Evolutionary conservation across 108 stramenopile genomes (phyloP).

Genomic region (Stephanodiscus minutulus): DNA sequence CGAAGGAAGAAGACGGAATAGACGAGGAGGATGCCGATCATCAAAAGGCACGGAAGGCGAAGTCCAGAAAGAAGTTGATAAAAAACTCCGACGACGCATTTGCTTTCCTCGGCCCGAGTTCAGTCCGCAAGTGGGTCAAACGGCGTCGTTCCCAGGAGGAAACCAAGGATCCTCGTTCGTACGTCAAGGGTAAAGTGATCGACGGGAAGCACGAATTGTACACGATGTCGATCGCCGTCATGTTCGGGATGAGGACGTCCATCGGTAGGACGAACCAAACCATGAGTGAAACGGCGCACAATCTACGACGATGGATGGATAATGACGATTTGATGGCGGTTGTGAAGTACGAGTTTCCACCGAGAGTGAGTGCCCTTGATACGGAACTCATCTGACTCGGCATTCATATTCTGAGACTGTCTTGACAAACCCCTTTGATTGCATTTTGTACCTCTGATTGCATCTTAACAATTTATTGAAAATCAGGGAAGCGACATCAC

Average conservation of each 20-base stretch:
- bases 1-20: slow-evolving; percentile 45
- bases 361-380: slow-evolving; percentile 52
- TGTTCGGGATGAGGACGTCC: slow-evolving; percentile 93
- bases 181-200: slow-evolving; percentile 92
- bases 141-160: slow-evolving; percentile 10
- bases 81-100: slow-evolving; percentile 21
- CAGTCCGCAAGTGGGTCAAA: slow-evolving; percentile 34
- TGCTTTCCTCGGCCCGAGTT: slow-evolving; percentile 37
- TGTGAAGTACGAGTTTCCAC: slow-evolving; percentile 92
- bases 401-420: background rate
- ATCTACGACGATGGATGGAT: slow-evolving; percentile 58
- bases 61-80: slow-evolving; percentile 7
- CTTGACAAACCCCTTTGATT: background rate
- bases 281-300: slow-evolving; percentile 52
- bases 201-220: slow-evolving; percentile 95
- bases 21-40: background rate
- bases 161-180: slow-evolving; percentile 27
- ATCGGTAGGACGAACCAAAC: slow-evolving; percentile 79
- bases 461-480: background rate
- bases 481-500: slow-evolving; percentile 77
- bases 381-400: background rate
- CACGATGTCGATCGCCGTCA: slow-evolving; percentile 94
- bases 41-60: slow-evolving; percentile 2
- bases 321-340: slow-evolving; percentile 90
- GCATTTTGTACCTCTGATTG: background rate